These are phyloP conservation scores for Adansonia grandidieri DNA, from an alignment of 441 rosid species.

Conservation along the genomic window DNA sequence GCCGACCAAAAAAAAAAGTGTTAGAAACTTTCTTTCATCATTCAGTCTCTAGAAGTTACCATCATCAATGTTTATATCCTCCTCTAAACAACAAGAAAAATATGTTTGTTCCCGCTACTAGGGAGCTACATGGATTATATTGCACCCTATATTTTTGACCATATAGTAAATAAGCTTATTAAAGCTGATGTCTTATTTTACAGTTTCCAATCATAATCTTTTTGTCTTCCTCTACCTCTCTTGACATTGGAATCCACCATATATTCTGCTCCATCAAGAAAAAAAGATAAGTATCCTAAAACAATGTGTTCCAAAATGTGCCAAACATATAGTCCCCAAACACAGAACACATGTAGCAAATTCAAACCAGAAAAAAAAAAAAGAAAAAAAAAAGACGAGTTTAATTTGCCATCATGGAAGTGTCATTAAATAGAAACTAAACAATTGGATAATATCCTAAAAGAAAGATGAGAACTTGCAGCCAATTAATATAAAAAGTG, in stretches of 20 bases:
- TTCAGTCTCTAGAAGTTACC: not conserved
- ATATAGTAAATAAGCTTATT: not conserved
- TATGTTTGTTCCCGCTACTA: not conserved
- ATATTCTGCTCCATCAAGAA: not conserved
- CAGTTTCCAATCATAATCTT: not conserved
- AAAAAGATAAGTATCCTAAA: not conserved
- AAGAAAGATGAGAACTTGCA: not conserved
- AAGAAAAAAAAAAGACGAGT: not conserved
- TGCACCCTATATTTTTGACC: not conserved
- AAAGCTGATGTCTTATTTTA: not conserved
- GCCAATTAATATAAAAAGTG: not conserved
- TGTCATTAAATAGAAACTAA: not conserved
- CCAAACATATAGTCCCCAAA: not conserved
- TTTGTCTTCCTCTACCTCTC: constrained; percentile 3
- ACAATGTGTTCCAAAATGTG: not conserved
- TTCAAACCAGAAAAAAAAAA: not conserved
- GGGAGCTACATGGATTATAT: constrained; percentile 2
- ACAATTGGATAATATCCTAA: constrained; percentile 2
- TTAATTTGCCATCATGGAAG: constrained; percentile 8
- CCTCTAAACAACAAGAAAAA: not conserved
- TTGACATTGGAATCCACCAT: not conserved
- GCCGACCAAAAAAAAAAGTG: not conserved
- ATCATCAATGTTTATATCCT: not conserved
- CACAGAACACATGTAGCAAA: not conserved
- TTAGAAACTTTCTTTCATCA: not conserved